Percentiles rank a stretch among this genome's conserved stretches.
Evolutionary conservation across 1,284 basidiomycete species (phyloP).

Genomic region (Neonothopanus nambi): DNA sequence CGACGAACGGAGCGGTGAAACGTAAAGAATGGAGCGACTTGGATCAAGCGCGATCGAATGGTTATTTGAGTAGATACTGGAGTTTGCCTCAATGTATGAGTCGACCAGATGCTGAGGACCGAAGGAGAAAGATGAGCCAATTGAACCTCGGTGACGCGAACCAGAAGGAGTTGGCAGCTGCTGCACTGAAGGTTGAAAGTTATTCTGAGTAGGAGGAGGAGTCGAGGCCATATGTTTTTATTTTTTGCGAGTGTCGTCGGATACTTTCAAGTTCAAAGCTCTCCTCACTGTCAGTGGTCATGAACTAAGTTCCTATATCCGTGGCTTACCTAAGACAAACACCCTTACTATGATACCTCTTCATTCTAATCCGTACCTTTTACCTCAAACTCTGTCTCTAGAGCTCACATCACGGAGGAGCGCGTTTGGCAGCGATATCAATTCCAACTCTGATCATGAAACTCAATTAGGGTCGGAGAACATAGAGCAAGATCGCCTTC

Average conservation of each 20-base stretch:
- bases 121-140: constrained; percentile 81
- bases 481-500: neutral
- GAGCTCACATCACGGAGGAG: no score
- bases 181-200: constrained; percentile 1
- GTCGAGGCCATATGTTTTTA: neutral
- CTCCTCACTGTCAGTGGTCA: no score
- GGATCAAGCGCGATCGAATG: constrained; percentile 67
- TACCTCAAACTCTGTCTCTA: no score
- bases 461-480: neutral
- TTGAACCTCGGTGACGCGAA: constrained; percentile 56
- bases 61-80: constrained; percentile 54
- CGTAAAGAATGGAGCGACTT: constrained; percentile 69
- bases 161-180: constrained; percentile 8
- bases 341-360: no score
- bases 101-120: constrained; percentile 73
- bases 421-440: no score
- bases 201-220: neutral
- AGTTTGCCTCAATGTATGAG: constrained; percentile 61
- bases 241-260: no score
- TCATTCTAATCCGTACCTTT: no score
- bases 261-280: no score
- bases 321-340: no score
- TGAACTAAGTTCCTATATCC: no score
- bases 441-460: no score
- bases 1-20: constrained; percentile 66